phyloP scores from a whole-genome alignment of 352 stramenopile genomes.

The Phytophthora ohioensis region DNA sequence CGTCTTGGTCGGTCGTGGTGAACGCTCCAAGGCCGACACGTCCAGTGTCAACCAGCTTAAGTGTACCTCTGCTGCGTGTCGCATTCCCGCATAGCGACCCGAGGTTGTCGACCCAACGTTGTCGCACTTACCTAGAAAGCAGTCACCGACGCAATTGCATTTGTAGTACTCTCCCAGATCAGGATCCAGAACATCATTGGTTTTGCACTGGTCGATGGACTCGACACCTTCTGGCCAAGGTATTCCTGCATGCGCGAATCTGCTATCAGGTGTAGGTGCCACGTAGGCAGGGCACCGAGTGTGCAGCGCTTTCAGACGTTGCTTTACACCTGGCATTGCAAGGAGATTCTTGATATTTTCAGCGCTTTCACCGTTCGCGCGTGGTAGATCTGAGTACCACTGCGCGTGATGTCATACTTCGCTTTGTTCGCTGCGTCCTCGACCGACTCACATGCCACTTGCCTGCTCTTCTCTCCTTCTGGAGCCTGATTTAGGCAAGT shows the following conservation, averaged over 20 bases:
- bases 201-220: too few relatives aligned
- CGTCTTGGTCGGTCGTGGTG: background rate
- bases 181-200: background rate
- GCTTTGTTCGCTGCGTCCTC: background rate
- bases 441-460: background rate
- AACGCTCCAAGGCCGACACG: background rate
- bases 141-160: background rate
- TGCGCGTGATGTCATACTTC: background rate
- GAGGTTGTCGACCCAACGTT: background rate
- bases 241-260: slow-evolving; percentile 6
- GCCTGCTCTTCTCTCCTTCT: background rate
- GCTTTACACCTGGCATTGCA: background rate
- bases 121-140: slow-evolving; percentile 7
- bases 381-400: background rate
- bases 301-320: background rate
- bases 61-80: background rate
- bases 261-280: background rate
- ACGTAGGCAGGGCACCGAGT: background rate
- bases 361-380: background rate
- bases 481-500: background rate
- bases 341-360: background rate
- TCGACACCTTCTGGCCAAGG: background rate
- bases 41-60: background rate
- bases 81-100: slow-evolving; percentile 15
- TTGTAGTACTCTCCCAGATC: background rate